Evolutionary conservation across 2,329 filamentous ascomycete genomes (phyloP).

Genomic region (Pseudogymnoascus sp.): DNA sequence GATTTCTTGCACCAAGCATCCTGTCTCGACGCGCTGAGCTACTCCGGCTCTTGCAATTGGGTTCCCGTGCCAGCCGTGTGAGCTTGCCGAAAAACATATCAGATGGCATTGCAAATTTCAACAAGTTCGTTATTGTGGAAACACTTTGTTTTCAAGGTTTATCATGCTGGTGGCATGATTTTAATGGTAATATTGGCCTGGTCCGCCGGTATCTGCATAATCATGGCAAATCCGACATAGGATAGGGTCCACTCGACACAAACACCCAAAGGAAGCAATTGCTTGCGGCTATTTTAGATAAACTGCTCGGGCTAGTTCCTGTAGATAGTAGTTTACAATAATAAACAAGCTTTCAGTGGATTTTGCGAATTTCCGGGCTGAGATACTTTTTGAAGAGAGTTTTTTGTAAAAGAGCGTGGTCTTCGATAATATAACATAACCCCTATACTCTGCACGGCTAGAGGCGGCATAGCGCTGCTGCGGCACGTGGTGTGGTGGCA

Average conservation of each 20-base stretch:
- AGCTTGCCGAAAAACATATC: not conserved
- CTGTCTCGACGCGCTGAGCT: not conserved
- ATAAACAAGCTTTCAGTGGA: not conserved
- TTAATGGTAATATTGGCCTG: constrained; percentile 5
- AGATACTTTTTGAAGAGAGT: not conserved
- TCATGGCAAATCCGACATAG: constrained; percentile 3
- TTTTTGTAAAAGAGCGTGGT: not conserved
- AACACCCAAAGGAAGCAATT: not conserved
- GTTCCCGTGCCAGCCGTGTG: not conserved
- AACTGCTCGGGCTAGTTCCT: constrained; percentile 7
- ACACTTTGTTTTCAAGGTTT: not conserved
- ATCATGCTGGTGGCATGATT: not conserved
- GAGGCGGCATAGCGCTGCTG: not conserved
- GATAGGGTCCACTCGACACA: not conserved
- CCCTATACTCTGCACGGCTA: not conserved
- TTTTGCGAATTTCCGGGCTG: not conserved
- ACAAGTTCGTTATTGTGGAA: not conserved
- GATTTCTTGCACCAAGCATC: not conserved
- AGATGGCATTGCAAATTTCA: not conserved
- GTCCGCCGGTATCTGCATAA: constrained; percentile 6
- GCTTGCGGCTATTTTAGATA: not conserved
- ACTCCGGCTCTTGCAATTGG: not conserved
- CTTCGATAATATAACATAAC: not conserved
- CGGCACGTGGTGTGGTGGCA: not conserved
- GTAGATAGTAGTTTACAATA: constrained; percentile 1